Percentiles rank a stretch among this genome's conserved stretches.
phyloP scores from a whole-genome alignment of 108 stramenopile genomes.

The Cyclotella choctawhatcheeana region DNA sequence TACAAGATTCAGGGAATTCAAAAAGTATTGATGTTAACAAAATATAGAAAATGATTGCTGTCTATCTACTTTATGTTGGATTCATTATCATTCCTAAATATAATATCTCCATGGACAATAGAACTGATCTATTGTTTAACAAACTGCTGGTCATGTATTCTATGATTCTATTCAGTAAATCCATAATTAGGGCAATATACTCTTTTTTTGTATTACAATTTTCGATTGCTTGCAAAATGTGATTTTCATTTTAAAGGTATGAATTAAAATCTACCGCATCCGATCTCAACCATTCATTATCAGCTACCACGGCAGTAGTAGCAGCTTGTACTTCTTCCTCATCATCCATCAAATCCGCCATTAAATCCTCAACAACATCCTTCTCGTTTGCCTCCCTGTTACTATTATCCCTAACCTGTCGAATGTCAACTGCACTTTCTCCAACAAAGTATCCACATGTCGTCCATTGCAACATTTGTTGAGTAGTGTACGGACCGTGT shows the following conservation, averaged over 20 bases:
- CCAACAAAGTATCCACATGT: constrained; percentile 85
- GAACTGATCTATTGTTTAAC: too few species aligned
- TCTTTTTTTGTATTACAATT: too few species aligned
- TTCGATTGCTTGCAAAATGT: not conserved
- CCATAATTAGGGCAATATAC: too few species aligned
- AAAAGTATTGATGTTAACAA: too few species aligned
- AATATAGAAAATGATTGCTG: too few species aligned
- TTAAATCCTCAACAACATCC: constrained; percentile 64
- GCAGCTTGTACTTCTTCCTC: constrained; percentile 58
- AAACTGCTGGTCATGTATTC: too few species aligned
- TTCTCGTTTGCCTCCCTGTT: not conserved
- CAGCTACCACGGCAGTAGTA: too few species aligned
- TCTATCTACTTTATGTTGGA: too few species aligned
- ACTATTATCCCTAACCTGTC: constrained; percentile 38
- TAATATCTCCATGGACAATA: too few species aligned
- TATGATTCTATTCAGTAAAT: too few species aligned
- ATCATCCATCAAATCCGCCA: constrained; percentile 75
- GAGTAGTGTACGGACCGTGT: constrained; percentile 81
- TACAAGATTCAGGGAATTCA: too few species aligned
- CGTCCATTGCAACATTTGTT: constrained; percentile 83
- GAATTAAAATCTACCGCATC: constrained; percentile 52
- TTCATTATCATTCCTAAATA: too few species aligned
- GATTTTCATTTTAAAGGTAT: constrained; percentile 13
- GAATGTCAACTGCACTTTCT: constrained; percentile 73
- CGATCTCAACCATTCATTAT: constrained; percentile 47